These are phyloP conservation scores for Rhododendron ovatum DNA, from an alignment of 148 eudicot species.

Conservation along the genomic window DNA sequence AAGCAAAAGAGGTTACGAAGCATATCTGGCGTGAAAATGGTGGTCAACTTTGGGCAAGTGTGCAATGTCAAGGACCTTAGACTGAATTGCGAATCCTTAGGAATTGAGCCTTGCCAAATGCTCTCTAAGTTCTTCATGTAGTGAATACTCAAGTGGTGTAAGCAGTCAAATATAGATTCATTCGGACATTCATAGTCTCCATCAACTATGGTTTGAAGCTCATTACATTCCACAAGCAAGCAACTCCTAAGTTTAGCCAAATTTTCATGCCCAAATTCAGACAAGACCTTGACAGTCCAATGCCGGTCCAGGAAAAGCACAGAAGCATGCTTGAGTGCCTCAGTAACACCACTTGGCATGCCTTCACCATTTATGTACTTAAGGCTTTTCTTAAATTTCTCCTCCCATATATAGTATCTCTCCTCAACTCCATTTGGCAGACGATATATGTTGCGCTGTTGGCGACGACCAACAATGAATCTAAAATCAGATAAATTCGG, in stretches of 20 bases:
- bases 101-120: slow-evolving; percentile 3
- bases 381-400: neutral
- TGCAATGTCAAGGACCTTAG: too few species aligned
- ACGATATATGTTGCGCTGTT: neutral
- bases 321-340: neutral
- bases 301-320: neutral
- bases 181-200: neutral
- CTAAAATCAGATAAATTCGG: neutral
- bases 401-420: neutral
- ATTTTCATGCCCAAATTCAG: neutral
- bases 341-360: neutral
- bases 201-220: slow-evolving; percentile 8
- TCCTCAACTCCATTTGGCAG: neutral
- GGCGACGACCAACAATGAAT: neutral
- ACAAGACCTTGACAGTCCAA: neutral
- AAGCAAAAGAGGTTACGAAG: too few species aligned
- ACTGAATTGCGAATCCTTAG: too few species aligned
- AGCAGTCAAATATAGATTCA: too few species aligned
- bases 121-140: slow-evolving; percentile 13
- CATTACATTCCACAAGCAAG: slow-evolving; percentile 18
- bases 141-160: slow-evolving; percentile 11
- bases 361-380: neutral
- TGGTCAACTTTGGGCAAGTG: too few species aligned
- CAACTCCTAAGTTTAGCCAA: neutral
- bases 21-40: too few species aligned